These are phyloP conservation scores for Calocybe indica DNA, from an alignment of 768 basidiomycete genomes.

Conservation along the genomic window DNA sequence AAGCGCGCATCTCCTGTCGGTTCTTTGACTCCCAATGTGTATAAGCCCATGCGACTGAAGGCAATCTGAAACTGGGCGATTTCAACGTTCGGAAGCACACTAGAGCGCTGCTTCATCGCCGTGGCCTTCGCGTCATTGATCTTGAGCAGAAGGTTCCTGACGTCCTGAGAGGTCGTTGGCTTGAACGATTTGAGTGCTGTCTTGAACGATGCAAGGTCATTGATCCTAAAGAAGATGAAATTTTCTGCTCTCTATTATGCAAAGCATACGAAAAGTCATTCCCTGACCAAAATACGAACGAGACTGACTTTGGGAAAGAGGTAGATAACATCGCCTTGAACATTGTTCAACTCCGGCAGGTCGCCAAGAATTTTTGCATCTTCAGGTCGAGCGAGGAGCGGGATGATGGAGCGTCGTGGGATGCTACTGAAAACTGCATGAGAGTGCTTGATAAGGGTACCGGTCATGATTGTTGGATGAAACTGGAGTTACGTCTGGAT, in stretches of 20 bases:
- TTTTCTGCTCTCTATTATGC: constrained; percentile 3
- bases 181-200: constrained; percentile 4
- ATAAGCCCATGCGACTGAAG: constrained; percentile 6
- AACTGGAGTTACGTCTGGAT: too few relatives aligned
- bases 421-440: too few relatives aligned
- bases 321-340: constrained; percentile 9
- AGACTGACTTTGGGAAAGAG: constrained; percentile 8
- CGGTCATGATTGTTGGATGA: too few relatives aligned
- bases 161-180: constrained; percentile 6
- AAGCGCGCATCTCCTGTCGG: constrained; percentile 6
- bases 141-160: neutral
- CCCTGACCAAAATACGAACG: neutral
- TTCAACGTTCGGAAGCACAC: neutral
- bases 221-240: constrained; percentile 10
- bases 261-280: neutral
- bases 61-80: constrained; percentile 4
- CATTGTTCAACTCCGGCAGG: constrained; percentile 6
- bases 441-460: too few relatives aligned
- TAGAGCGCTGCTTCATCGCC: too few relatives aligned
- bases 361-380: neutral
- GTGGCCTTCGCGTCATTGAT: constrained; percentile 3
- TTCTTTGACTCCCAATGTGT: constrained; percentile 1
- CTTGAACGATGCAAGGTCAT: constrained; percentile 1
- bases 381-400: too few relatives aligned
- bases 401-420: too few relatives aligned